Evolutionary conservation across 768 basidiomycete genomes (phyloP), one percentile per base, ranked within the genome.

Genomic region (Boletus edulis): DNA sequence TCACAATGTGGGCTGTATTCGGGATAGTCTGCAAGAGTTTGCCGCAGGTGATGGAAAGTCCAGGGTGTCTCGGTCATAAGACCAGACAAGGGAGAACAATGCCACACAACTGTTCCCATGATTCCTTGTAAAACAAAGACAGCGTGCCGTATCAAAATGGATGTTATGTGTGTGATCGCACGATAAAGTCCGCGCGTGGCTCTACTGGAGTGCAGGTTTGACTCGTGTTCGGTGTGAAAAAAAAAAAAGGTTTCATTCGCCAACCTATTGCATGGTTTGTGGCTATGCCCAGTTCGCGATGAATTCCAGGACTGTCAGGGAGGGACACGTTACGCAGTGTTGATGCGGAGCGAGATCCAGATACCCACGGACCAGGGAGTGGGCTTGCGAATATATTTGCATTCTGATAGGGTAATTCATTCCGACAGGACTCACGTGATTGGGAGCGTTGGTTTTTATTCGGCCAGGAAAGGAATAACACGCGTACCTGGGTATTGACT

Each of bases 381-480:
- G 65, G 64, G 62, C 50, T 61, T 6, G 40, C 32, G 24, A 50
- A 39, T 50, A 51, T 49, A 65, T 67, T 66, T 68, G 63, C 55
- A 59, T 68, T 57, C 59, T 60, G 60, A 67, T 67, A 57, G 62
- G 62, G 57, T 65, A 55, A 59, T 57, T 51, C 43, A 50, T 66
- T 63, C 37, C 56, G 52, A 58, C 62, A 52, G 42, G 43, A 47
- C 54, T 56, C 45, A 51, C 43, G 46, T 54, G 54, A 49, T 48
- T 27, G 32, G 29, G 34, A 12, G 34, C 13, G 34, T 35, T n/a
- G n/a, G 38, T 39, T 39, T 39, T 15, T 17, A 35, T 35, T 20
- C 2, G 24, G 47, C 52, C 55, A 46, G 44, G 52, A 69, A 58
- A 57, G 68, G 66, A 45, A 62, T 51, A 57, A 59, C 54, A 50